Percentiles rank a stretch among this genome's conserved stretches.
Conservation (phyloP, 2,329 filamentous ascomycete species). For the Stagonosporopsis cucurbitacearum region DNA sequence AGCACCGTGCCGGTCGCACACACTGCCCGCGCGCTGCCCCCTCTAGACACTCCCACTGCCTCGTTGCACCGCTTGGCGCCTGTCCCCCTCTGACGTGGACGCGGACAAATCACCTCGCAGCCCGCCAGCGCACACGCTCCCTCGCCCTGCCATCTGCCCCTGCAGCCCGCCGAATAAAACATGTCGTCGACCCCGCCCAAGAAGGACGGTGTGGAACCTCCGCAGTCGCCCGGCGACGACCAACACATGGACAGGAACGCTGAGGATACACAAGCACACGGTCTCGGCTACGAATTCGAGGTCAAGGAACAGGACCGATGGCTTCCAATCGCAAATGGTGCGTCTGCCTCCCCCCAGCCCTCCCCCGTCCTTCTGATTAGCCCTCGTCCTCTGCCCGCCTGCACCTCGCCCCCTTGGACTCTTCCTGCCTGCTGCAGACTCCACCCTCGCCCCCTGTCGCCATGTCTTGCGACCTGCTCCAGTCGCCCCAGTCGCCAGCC, state of each 20-base stretch:
- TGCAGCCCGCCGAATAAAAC: conserved; percentile 74
- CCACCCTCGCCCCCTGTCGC: conserved; percentile 29
- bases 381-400: conserved; percentile 39
- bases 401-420: conserved; percentile 49
- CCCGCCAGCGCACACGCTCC: conserved; percentile 57
- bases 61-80: conserved; percentile 44
- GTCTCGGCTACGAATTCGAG: conserved; percentile 89
- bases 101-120: conserved; percentile 47
- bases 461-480: conserved; percentile 52
- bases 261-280: conserved; percentile 77
- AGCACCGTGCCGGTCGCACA: conserved; percentile 20
- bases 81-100: conserved; percentile 48
- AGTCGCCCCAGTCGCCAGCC: conserved; percentile 48
- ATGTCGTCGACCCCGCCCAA: conserved; percentile 94
- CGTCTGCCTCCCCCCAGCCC: conserved; percentile 57
- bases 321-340: conserved; percentile 99
- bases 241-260: conserved; percentile 87
- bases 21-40: background rate
- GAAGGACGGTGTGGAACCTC: conserved; percentile 86
- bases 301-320: conserved; percentile 99
- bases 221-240: conserved; percentile 91
- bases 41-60: no score
- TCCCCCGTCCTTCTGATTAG: conserved; percentile 49
- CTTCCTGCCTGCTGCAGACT: conserved; percentile 54
- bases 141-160: conserved; percentile 42